These are phyloP conservation scores for Aspergillus felis DNA, from an alignment of 2,329 filamentous ascomycete genomes.

Conservation along the genomic window DNA sequence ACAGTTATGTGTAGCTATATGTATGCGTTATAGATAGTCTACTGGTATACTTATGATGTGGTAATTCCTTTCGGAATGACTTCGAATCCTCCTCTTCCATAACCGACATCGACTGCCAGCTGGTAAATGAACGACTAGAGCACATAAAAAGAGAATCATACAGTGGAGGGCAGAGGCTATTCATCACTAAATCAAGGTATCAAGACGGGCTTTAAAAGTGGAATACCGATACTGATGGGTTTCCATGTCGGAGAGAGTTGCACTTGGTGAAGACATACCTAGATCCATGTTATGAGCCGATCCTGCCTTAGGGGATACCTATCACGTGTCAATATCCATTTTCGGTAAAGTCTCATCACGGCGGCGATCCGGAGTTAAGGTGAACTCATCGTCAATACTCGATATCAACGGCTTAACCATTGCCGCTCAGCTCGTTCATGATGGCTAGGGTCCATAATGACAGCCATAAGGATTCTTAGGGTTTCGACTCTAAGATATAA, in stretches of 20 bases:
- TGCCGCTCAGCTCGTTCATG: slow-evolving; percentile 4
- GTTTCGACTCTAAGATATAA: slow-evolving; percentile 8
- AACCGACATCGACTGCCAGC: neutral
- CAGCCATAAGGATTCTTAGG: slow-evolving; percentile 12
- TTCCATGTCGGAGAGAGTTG: neutral
- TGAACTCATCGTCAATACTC: slow-evolving; percentile 1
- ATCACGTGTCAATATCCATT: neutral
- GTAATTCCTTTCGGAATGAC: neutral
- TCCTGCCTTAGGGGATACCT: neutral
- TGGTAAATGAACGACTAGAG: neutral
- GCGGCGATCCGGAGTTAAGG: neutral
- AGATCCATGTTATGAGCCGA: neutral
- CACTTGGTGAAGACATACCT: neutral
- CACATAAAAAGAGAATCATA: neutral
- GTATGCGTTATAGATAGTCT: slow-evolving; percentile 18
- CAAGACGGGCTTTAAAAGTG: neutral
- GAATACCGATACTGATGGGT: neutral
- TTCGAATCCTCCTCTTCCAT: neutral
- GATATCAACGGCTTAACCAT: neutral
- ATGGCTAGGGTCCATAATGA: slow-evolving; percentile 23
- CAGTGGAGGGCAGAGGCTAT: neutral
- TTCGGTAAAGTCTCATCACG: neutral
- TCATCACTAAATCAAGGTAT: neutral
- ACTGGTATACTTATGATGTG: slow-evolving; percentile 4
- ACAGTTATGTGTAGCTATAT: slow-evolving; percentile 3